These are phyloP conservation scores for Claviceps maximensis DNA, from an alignment of 2,329 filamentous ascomycete species.

Conservation along the genomic window DNA sequence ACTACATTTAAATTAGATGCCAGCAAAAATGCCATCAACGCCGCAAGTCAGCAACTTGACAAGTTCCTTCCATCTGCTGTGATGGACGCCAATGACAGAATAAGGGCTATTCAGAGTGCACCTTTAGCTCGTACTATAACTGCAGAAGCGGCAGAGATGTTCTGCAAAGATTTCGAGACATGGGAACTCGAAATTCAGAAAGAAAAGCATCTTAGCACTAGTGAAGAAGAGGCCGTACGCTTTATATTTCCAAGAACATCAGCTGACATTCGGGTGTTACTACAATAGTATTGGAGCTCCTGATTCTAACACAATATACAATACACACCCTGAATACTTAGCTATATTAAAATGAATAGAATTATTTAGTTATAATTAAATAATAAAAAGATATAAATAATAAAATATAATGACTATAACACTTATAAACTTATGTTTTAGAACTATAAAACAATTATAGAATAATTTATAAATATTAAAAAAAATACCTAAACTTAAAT, in stretches of 20 bases:
- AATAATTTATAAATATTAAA: too few relatives aligned
- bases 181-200: conserved; percentile 36
- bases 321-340: too few relatives aligned
- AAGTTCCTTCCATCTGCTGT: conserved; percentile 85
- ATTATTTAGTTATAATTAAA: too few relatives aligned
- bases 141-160: conserved; percentile 68
- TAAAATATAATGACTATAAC: too few relatives aligned
- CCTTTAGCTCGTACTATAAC: conserved; percentile 62
- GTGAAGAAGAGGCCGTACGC: conserved; percentile 15
- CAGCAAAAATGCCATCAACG: conserved; percentile 38
- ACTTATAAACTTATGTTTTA: too few relatives aligned
- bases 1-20: conserved; percentile 27
- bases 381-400: too few relatives aligned
- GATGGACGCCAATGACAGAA: conserved; percentile 77
- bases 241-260: conserved; percentile 44
- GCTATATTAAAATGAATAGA: too few relatives aligned
- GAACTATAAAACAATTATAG: too few relatives aligned
- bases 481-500: too few relatives aligned
- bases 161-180: conserved; percentile 71
- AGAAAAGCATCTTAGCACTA: conserved; percentile 21
- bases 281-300: conserved; percentile 19
- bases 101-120: conserved; percentile 61
- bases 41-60: conserved; percentile 66
- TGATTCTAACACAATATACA: too few relatives aligned
- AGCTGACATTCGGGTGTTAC: conserved; percentile 44